These are phyloP conservation scores for Mychonastes homosphaera DNA, from an alignment of 139 green algal species.

Conservation along the genomic window DNA sequence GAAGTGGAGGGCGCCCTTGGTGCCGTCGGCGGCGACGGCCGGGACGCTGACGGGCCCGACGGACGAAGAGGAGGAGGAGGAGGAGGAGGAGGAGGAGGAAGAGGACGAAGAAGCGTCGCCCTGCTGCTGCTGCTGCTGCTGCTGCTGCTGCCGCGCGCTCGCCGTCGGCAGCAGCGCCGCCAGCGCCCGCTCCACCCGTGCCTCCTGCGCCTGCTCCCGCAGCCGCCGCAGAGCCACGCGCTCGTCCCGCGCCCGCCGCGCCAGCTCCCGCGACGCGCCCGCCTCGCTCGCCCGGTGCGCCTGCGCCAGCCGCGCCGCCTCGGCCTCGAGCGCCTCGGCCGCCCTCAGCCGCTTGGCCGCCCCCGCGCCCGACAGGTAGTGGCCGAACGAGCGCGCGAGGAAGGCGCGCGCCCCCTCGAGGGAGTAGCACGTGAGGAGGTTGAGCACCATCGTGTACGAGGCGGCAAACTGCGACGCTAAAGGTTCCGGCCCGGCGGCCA, in stretches of 20 bases:
- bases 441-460: constrained; percentile 77
- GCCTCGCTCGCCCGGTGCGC: background rate
- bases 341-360: constrained; percentile 22
- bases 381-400: constrained; percentile 20
- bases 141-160: background rate
- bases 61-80: too few relatives aligned
- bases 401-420: constrained; percentile 59
- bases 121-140: constrained; percentile 5
- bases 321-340: background rate
- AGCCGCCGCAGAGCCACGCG: background rate
- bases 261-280: background rate
- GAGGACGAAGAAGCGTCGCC: too few relatives aligned
- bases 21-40: too few relatives aligned
- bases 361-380: constrained; percentile 8
- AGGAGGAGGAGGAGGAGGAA: too few relatives aligned
- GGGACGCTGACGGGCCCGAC: too few relatives aligned
- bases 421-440: constrained; percentile 63
- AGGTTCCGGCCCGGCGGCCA: constrained; percentile 61
- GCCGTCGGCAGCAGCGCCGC: constrained; percentile 3
- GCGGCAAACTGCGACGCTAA: constrained; percentile 57
- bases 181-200: constrained; percentile 1
- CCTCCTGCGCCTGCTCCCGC: too few relatives aligned
- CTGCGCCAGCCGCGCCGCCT: background rate
- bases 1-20: too few relatives aligned
- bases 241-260: background rate